Percentiles rank a stretch among this genome's conserved stretches.
phyloP scores from a whole-genome alignment of 2,329 filamentous ascomycete species.

The Aspergillus intermedius region DNA sequence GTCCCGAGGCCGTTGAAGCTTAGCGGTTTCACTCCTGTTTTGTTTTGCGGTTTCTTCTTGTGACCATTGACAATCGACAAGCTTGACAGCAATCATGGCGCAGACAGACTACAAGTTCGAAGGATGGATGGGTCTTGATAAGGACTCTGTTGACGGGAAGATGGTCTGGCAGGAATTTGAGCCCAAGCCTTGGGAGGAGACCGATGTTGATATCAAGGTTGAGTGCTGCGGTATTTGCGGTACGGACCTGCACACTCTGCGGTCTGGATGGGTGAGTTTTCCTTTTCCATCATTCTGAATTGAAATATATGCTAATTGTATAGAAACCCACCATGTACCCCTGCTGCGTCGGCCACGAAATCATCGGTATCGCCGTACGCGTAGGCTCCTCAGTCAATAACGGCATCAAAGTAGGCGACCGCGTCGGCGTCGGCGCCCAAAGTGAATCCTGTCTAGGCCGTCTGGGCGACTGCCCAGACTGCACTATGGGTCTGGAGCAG shows the following conservation, averaged over 20 bases:
- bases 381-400: constrained; percentile 44
- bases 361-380: constrained; percentile 54
- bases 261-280: constrained; percentile 40
- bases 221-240: constrained; percentile 61
- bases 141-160: constrained; percentile 45
- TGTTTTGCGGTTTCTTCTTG: too few relatives aligned
- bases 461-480: constrained; percentile 47
- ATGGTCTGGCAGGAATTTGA: constrained; percentile 52
- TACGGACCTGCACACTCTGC: constrained; percentile 53
- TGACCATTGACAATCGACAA: too few relatives aligned
- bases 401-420: constrained; percentile 30
- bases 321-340: constrained; percentile 32
- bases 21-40: too few relatives aligned
- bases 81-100: too few relatives aligned
- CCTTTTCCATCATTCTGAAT: too few relatives aligned
- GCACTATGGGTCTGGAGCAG: constrained; percentile 38
- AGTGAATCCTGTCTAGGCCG: constrained; percentile 46
- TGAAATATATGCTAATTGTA: background rate
- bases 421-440: constrained; percentile 55
- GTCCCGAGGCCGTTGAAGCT: too few relatives aligned
- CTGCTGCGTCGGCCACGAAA: constrained; percentile 58
- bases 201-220: constrained; percentile 58
- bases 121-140: constrained; percentile 52
- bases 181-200: constrained; percentile 61
- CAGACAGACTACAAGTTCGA: constrained; percentile 41